A percentile compares a stretch with the other conserved stretches of the same genome.
Conservation (phyloP, 2,329 filamentous ascomycete species). For the Kalmusia sp. region DNA sequence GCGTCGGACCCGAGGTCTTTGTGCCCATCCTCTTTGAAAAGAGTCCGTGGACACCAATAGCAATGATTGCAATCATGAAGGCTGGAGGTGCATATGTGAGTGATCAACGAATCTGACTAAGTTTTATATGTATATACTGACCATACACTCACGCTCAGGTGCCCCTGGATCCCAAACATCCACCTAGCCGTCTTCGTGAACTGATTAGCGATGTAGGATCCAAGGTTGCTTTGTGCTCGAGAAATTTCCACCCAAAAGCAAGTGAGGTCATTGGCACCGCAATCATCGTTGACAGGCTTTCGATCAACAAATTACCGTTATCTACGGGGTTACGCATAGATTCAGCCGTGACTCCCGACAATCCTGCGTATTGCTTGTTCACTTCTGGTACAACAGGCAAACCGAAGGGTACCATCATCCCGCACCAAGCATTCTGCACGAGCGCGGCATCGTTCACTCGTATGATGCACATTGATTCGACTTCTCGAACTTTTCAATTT, state of each 20-base stretch:
- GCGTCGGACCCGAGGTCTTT: conserved; percentile 36
- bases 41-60: conserved; percentile 38
- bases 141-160: conserved; percentile 9
- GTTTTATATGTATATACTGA: background rate
- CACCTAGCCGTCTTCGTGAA: conserved; percentile 42
- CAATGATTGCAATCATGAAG: conserved; percentile 48
- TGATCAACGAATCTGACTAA: background rate
- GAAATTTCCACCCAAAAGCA: conserved; percentile 24
- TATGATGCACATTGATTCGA: conserved; percentile 53
- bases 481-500: conserved; percentile 64
- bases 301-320: conserved; percentile 45
- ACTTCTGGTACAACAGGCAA: conserved; percentile 52
- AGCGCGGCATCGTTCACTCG: conserved; percentile 37
- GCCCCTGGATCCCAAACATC: conserved; percentile 48
- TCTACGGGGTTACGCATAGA: conserved; percentile 46
- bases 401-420: conserved; percentile 68
- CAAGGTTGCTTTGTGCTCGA: conserved; percentile 37
- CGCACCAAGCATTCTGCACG: conserved; percentile 66
- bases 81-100: conserved; percentile 43
- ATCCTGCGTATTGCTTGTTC: conserved; percentile 68
- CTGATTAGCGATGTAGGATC: conserved; percentile 42
- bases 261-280: conserved; percentile 30
- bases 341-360: conserved; percentile 47
- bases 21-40: conserved; percentile 49
- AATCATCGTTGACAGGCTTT: conserved; percentile 46